Evolutionary conservation across 2,329 filamentous ascomycete genomes (phyloP), one percentile per base, ranked within the genome.

Genomic region (Aspergillus awamori): DNA sequence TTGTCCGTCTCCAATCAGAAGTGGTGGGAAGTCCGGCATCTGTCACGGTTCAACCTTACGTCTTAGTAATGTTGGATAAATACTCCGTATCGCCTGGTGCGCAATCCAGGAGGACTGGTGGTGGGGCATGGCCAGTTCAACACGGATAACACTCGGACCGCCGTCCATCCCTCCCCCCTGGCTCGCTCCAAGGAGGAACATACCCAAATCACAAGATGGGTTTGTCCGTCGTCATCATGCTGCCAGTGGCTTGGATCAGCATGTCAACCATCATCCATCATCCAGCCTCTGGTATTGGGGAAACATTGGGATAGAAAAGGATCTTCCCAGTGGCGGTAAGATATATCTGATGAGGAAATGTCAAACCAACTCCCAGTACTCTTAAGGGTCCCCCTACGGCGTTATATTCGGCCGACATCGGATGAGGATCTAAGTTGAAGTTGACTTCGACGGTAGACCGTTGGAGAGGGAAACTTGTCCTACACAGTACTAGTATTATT

Each of bases 91-190:
- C 28, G 52, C 15, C 33, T 17, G 48, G 48, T 13, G 36, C 36
- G 36, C 36, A 43, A 47, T 47, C 36, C 38, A 52, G 43, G 53
- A 57, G 38, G 53, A 22, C 52, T 53, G 43, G 48, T 47, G 57
- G 61, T 61, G 61, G 63, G 63, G 63, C 53, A 57, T 57, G 53
- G 17, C 24, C 48, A 58, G 45, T 58, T 47, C 39, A 64, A 55
- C 57, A 57, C 60, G 60, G 54, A 60, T 58, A 47, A 39, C 61
- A 63, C 63, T 65, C 63, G 56, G 59, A 58, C 56, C 63, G 56
- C 52, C 28, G 28, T 17, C 20, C 20, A 20, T 20, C 20, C 20
- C 20, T 20, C 13, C 30, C 24, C 53, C 53, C 43, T 43, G 39
- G 33, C 52, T 53, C 54, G 17, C 20, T 28, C 30, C 17, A 30